Conservation (phyloP, 352 stramenopile genomes). For the Phytopythium montanum region DNA sequence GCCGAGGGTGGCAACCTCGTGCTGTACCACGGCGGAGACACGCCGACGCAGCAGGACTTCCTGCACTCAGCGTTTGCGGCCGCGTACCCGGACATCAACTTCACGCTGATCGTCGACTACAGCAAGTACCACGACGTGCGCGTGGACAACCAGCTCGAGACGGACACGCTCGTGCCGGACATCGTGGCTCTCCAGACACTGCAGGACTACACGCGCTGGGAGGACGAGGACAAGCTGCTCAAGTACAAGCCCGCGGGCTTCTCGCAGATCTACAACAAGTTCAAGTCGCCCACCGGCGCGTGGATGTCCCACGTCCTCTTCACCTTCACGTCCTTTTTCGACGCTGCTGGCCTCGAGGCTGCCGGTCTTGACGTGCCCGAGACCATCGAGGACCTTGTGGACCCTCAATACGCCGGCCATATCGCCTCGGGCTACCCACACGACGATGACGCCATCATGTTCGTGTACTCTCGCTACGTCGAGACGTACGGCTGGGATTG, state of each 20-base stretch:
- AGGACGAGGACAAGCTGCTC: conserved; percentile 32
- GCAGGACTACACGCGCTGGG: conserved; percentile 48
- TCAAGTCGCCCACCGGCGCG: conserved; percentile 26
- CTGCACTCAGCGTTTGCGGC: conserved; percentile 21
- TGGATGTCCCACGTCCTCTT: conserved; percentile 40
- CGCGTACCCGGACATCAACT: conserved; percentile 50
- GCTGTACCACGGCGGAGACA: conserved; percentile 37
- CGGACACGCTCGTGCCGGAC: conserved; percentile 34
- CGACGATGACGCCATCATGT: conserved; percentile 45
- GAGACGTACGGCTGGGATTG: conserved; percentile 37
- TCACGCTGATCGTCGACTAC: conserved; percentile 57
- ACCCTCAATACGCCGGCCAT: conserved; percentile 27
- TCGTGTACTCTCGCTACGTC: conserved; percentile 41
- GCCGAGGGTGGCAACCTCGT: conserved; percentile 51
- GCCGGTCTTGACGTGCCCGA: conserved; percentile 11
- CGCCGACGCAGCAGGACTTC: conserved; percentile 17
- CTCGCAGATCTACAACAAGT: conserved; percentile 45
- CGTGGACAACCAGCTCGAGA: conserved; percentile 60
- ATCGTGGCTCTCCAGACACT: conserved; percentile 45
- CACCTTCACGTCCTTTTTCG: conserved; percentile 40
- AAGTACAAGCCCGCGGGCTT: conserved; percentile 52
- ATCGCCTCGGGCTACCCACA: conserved; percentile 48
- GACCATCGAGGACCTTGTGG: conserved; percentile 23
- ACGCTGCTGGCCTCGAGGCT: conserved; percentile 11
- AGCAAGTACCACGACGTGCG: conserved; percentile 55